Conservation (phyloP, 1,284 basidiomycete species). For the Malassezia equina region DNA sequence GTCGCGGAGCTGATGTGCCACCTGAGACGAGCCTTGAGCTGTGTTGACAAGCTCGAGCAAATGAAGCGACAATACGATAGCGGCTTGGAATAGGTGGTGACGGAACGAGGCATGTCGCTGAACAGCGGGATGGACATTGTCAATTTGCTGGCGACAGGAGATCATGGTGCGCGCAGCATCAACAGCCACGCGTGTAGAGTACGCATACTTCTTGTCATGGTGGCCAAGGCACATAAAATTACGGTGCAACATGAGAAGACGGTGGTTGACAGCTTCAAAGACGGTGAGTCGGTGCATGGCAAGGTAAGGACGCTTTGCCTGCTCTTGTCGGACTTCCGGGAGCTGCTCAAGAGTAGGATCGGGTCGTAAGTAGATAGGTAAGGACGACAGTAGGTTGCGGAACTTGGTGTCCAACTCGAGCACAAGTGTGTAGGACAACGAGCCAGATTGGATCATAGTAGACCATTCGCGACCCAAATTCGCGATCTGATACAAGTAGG, state of each 20-base stretch:
- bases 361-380: slow-evolving; percentile 29
- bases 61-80: slow-evolving; percentile 72
- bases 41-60: slow-evolving; percentile 73
- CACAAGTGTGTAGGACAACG: slow-evolving; percentile 25
- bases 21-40: slow-evolving; percentile 54
- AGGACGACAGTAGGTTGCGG: slow-evolving; percentile 20
- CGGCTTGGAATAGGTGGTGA: slow-evolving; percentile 57
- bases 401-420: slow-evolving; percentile 28
- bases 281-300: slow-evolving; percentile 30
- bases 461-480: slow-evolving; percentile 22
- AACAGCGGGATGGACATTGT: slow-evolving; percentile 18
- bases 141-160: slow-evolving; percentile 17
- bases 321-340: slow-evolving; percentile 25
- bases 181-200: slow-evolving; percentile 22
- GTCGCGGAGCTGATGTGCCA: slow-evolving; percentile 17
- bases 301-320: slow-evolving; percentile 31
- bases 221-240: slow-evolving; percentile 33
- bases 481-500: slow-evolving; percentile 26
- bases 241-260: slow-evolving; percentile 33
- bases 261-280: slow-evolving; percentile 32
- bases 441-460: slow-evolving; percentile 19
- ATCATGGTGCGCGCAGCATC: slow-evolving; percentile 19
- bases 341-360: slow-evolving; percentile 33
- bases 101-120: slow-evolving; percentile 52
- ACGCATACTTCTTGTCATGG: slow-evolving; percentile 30